Evolutionary conservation across 2,329 filamentous ascomycete genomes (phyloP).

Genomic region (Ophiocordyceps sinensis): DNA sequence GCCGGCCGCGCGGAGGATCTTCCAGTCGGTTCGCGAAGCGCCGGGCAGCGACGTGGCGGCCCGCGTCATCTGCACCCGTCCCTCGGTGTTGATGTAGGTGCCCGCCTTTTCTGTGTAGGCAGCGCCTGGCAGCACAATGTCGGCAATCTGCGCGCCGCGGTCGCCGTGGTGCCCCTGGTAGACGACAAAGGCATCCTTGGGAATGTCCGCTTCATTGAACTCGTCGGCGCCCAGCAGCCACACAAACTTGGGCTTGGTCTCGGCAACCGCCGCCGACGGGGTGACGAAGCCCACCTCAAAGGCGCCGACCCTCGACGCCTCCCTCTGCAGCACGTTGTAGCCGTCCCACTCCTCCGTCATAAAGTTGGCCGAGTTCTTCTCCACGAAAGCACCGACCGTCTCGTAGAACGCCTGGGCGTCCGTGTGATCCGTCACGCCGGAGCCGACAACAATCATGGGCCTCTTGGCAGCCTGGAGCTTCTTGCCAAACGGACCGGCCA

Average conservation of each 20-base stretch:
- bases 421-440: conserved; percentile 75
- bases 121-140: conserved; percentile 83
- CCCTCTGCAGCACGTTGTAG: conserved; percentile 90
- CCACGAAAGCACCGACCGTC: conserved; percentile 75
- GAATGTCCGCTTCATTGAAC: conserved; percentile 69
- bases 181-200: conserved; percentile 89
- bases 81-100: conserved; percentile 97
- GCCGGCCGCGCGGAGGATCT: conserved; percentile 85
- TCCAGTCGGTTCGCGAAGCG: conserved; percentile 92
- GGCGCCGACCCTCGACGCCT: conserved; percentile 81
- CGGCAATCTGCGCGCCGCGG: conserved; percentile 78
- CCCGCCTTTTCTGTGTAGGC: conserved; percentile 95
- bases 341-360: conserved; percentile 86
- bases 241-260: conserved; percentile 83
- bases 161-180: conserved; percentile 99
- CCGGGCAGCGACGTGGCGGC: conserved; percentile 80
- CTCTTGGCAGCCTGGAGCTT: conserved; percentile 76
- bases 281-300: conserved; percentile 93
- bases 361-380: conserved; percentile 86
- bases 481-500: conserved; percentile 82
- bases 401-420: conserved; percentile 93
- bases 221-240: conserved; percentile 97
- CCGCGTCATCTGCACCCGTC: conserved; percentile 85
- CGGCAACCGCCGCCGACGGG: conserved; percentile 65
- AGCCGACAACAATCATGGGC: conserved; percentile 94